phyloP scores from a whole-genome alignment of 2,329 filamentous ascomycete genomes.

The Aspergillus persii region DNA sequence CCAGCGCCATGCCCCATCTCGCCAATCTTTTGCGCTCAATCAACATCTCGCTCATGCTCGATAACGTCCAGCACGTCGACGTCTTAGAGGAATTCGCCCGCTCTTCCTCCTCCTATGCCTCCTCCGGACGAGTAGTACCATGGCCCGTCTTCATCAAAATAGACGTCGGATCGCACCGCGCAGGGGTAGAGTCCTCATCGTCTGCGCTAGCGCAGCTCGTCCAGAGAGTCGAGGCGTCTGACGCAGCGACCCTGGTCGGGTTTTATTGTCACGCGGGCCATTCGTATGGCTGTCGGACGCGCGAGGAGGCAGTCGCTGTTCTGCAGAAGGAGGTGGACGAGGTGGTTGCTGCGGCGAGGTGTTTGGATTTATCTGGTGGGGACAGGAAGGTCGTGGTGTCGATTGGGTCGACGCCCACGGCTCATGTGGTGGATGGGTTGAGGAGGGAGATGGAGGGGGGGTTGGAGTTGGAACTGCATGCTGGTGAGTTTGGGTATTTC shows the following conservation, averaged over 20 bases:
- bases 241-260: conserved; percentile 14
- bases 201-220: conserved; percentile 12
- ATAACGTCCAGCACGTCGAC: conserved; percentile 24
- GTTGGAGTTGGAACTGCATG: conserved; percentile 24
- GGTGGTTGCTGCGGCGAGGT: conserved; percentile 14
- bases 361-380: neutral
- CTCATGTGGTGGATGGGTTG: conserved; percentile 21
- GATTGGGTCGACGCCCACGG: conserved; percentile 26
- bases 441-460: conserved; percentile 7
- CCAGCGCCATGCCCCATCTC: conserved; percentile 32
- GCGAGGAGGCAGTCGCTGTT: conserved; percentile 20
- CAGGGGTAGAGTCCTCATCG: conserved; percentile 17
- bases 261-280: conserved; percentile 29
- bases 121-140: neutral
- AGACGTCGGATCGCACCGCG: conserved; percentile 23
- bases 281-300: conserved; percentile 24
- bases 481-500: conserved; percentile 9
- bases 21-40: conserved; percentile 28
- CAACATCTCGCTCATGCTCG: conserved; percentile 38
- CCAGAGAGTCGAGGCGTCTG: conserved; percentile 15
- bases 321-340: conserved; percentile 19
- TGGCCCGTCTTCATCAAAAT: conserved; percentile 29
- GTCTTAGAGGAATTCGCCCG: conserved; percentile 17
- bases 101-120: too few species aligned
- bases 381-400: conserved; percentile 18